phyloP scores from a whole-genome alignment of 495 filamentous ascomycete genomes.

The Polyplosphaeria fusca region DNA sequence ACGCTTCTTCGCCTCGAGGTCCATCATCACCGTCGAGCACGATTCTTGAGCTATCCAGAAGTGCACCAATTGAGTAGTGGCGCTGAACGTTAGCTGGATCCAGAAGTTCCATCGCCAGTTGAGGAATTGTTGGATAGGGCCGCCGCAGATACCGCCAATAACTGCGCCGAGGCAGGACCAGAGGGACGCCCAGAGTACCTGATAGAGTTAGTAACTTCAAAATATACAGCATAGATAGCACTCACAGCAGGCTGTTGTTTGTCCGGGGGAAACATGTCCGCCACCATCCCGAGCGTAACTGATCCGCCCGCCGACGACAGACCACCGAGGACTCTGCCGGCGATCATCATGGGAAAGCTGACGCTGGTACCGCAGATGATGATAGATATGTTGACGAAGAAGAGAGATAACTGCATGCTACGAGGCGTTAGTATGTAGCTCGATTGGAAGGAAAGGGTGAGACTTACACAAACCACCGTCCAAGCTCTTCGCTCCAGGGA shows the following conservation, averaged over 20 bases:
- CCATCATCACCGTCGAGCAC: conserved; percentile 56
- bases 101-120: conserved; percentile 63
- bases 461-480: conserved; percentile 64
- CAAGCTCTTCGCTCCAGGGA: conserved; percentile 68
- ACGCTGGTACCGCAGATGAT: conserved; percentile 66
- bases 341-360: conserved; percentile 64
- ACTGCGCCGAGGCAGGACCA: conserved; percentile 55
- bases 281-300: conserved; percentile 77
- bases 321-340: conserved; percentile 62
- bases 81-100: conserved; percentile 55
- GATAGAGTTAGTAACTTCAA: conserved; percentile 56
- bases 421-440: too few relatives aligned
- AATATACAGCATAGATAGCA: too few relatives aligned
- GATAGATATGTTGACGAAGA: conserved; percentile 70
- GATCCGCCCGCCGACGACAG: conserved; percentile 73
- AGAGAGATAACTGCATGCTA: conserved; percentile 66
- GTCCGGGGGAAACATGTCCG: conserved; percentile 67
- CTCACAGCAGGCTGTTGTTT: conserved; percentile 64
- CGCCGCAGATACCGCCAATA: conserved; percentile 75
- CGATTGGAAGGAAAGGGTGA: too few relatives aligned
- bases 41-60: conserved; percentile 55
- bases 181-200: conserved; percentile 57
- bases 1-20: conserved; percentile 54
- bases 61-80: conserved; percentile 52
- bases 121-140: conserved; percentile 65